These are phyloP conservation scores for Cladosporium colombiae DNA, from an alignment of 2,329 filamentous ascomycete species.

Conservation along the genomic window DNA sequence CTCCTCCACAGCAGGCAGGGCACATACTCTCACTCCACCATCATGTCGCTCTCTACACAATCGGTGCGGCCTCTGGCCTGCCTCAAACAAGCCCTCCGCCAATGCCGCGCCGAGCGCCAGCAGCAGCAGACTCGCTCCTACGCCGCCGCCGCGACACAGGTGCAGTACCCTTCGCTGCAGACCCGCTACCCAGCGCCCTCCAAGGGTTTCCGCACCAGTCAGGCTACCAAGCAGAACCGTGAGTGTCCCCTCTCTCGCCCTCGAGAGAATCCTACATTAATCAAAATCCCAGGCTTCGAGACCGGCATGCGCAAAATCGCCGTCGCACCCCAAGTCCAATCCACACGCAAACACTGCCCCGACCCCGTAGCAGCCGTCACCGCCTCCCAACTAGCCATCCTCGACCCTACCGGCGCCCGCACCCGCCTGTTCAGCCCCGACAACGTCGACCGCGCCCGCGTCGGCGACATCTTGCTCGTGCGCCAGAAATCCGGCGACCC, in stretches of 20 bases:
- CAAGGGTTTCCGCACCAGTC: constrained; percentile 34
- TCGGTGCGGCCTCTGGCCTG: constrained; percentile 68
- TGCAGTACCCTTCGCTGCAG: constrained; percentile 50
- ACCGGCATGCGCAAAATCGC: constrained; percentile 36
- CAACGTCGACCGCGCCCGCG: constrained; percentile 76
- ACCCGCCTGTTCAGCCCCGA: constrained; percentile 75
- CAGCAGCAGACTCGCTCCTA: constrained; percentile 45
- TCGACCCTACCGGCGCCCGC: constrained; percentile 84
- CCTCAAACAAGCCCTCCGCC: constrained; percentile 65
- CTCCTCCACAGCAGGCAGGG: not conserved
- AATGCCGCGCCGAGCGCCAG: constrained; percentile 47
- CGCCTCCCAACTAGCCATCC: constrained; percentile 65
- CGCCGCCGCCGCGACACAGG: constrained; percentile 48
- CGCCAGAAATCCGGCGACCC: constrained; percentile 83
- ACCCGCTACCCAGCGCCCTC: constrained; percentile 30
- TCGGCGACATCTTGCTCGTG: constrained; percentile 89
- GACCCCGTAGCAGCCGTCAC: constrained; percentile 71
- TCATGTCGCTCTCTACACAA: constrained; percentile 60
- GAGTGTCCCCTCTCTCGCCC: constrained; percentile 1
- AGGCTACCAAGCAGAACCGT: constrained; percentile 39
- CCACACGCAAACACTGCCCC: constrained; percentile 57
- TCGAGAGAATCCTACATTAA: not conserved
- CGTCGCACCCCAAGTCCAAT: constrained; percentile 53
- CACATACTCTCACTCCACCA: constrained; percentile 17
- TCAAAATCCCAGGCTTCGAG: constrained; percentile 31